Conservation (phyloP, 2,329 filamentous ascomycete genomes). For the Tolypocladium pustulatum region DNA sequence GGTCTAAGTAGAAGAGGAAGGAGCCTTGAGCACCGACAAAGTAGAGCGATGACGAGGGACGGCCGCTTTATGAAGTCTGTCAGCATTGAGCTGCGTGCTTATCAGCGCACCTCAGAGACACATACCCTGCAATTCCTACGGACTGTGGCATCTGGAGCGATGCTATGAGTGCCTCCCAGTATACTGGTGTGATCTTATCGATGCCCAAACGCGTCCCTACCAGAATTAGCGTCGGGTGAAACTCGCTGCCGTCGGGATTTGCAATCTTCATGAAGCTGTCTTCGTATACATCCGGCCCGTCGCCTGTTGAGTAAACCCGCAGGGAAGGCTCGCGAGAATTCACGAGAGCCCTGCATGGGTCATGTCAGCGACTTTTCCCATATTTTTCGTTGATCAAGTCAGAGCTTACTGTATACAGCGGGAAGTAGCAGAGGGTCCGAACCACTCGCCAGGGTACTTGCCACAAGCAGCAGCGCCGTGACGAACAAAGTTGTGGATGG, state of each 20-base stretch:
- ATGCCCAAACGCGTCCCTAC: slow-evolving; percentile 85
- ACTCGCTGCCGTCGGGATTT: slow-evolving; percentile 50
- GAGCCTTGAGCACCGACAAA: slow-evolving; percentile 55
- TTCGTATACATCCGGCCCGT: slow-evolving; percentile 87
- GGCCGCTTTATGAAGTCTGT: slow-evolving; percentile 47
- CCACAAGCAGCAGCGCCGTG: slow-evolving; percentile 81
- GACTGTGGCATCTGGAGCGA: slow-evolving; percentile 81
- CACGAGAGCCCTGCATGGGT: slow-evolving; percentile 54
- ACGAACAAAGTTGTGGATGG: slow-evolving; percentile 86
- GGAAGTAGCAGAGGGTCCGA: slow-evolving; percentile 92
- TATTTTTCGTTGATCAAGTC: neutral
- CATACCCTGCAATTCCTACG: slow-evolving; percentile 90
- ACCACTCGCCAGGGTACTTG: slow-evolving; percentile 96
- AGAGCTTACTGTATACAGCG: slow-evolving; percentile 76
- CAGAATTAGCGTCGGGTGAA: slow-evolving; percentile 78
- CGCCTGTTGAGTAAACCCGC: slow-evolving; percentile 79
- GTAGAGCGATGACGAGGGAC: slow-evolving; percentile 74
- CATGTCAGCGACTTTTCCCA: neutral
- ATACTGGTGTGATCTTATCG: slow-evolving; percentile 87
- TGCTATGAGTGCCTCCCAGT: slow-evolving; percentile 86
- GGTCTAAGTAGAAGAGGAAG: slow-evolving; percentile 88
- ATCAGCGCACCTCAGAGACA: neutral
- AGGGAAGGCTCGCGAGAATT: slow-evolving; percentile 55
- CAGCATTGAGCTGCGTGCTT: neutral
- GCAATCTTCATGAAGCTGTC: slow-evolving; percentile 76